Percentiles rank a stretch among this genome's conserved stretches.
Evolutionary conservation across 2,329 filamentous ascomycete genomes (phyloP).

Genomic region (Dactylellina parvicollis): DNA sequence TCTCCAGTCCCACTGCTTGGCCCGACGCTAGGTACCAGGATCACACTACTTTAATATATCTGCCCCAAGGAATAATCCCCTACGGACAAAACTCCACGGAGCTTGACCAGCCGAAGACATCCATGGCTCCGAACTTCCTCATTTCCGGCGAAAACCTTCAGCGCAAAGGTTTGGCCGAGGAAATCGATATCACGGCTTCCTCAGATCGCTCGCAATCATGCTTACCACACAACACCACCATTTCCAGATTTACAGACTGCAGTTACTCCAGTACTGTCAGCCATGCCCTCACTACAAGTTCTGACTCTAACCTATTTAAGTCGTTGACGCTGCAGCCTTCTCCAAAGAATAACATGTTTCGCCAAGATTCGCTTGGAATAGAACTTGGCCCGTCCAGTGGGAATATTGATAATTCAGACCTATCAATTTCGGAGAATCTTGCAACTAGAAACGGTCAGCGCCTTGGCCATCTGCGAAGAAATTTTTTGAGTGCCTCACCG

Average conservation of each 20-base stretch:
- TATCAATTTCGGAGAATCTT: neutral
- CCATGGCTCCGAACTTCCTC: too few relatives aligned
- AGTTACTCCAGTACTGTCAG: neutral
- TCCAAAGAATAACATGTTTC: neutral
- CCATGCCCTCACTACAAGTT: neutral
- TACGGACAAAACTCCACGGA: too few relatives aligned
- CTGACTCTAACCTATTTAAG: neutral
- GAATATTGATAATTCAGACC: too few relatives aligned
- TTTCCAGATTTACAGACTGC: neutral
- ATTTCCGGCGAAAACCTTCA: too few relatives aligned
- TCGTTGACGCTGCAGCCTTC: neutral
- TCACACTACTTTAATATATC: too few relatives aligned
- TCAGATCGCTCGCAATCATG: neutral
- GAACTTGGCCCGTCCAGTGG: too few relatives aligned
- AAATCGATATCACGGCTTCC: neutral
- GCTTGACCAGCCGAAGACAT: too few relatives aligned
- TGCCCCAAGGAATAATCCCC: too few relatives aligned
- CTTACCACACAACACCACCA: neutral
- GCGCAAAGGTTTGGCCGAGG: neutral
- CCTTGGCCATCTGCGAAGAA: too few relatives aligned
- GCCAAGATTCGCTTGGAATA: slow-evolving; percentile 1
- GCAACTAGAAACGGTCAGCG: neutral
- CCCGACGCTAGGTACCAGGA: neutral
- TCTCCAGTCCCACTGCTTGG: neutral
- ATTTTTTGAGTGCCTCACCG: neutral